Evolutionary conservation across 306 rosid genomes (phyloP), one percentile per base, ranked within the genome.

Genomic region (Vachellia pachyceras): DNA sequence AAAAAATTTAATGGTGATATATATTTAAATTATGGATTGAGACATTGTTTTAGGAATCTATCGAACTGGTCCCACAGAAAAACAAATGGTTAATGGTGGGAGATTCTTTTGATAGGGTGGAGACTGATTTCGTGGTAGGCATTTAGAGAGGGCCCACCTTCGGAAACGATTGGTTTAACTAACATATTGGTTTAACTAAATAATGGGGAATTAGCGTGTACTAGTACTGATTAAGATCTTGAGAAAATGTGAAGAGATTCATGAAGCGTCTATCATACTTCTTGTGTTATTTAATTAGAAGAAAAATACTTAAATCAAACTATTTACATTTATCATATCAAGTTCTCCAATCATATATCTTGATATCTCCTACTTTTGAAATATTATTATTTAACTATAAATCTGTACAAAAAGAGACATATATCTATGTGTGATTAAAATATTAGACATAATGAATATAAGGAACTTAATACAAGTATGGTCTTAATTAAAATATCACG

Each of bases 71-170:
- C 4, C 5, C 15, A 11, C 52, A 15, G 15, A 57, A 60, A 60
- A 69, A 20, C 47, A 14, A 0, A 52, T 69, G 70, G 72, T 55
- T 47, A n/a, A 79, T 57, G 6, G 7, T n/a, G 74, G 72, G 23
- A 52, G 41, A 35, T 36, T 15, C 49, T 80, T 80, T 35, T 70
- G 9, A 77, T 72, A 80, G 18, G 50, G 1, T 66, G 42, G 58
- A 15, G 37, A 72, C 66, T 68, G 72, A 22, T 17, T 77, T 76
- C 22, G 85, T 80, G 89, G 87, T 22, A 3, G 4, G 52, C 87
- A 86, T 49, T 47, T 4, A 72, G 64, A 36, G 40, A 77, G 87
- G 79, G 81, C 75, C 87, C 44, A 83, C 83, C 61, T 83, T 80
- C 41, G 3, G 55, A 66, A 25, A 58, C 40, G 18, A 67, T 39